Evolutionary conservation across 257 asterid species (phyloP), one percentile per base, ranked within the genome.

Genomic region (Penstemon davidsonii): DNA sequence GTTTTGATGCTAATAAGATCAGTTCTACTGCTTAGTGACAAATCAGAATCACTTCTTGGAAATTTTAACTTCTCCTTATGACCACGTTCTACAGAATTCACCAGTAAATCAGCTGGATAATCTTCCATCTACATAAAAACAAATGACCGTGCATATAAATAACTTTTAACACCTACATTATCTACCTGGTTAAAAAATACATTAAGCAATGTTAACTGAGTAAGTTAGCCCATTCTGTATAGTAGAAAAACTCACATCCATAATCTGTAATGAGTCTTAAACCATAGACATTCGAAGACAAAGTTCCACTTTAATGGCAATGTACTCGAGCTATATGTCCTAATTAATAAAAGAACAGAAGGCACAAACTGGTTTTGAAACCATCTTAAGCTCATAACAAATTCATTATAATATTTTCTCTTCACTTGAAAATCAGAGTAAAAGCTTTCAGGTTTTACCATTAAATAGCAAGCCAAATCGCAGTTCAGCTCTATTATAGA

Each of bases 81-180:
- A 59, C 66, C 60, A 62, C 73, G 82, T 72, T 82, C 84, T 19
- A 83, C 80, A 79, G 87, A 68, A 67, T 68, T 79, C 66, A 80
- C 85, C 80, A 77, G 77, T 55, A 81, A 72, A 82, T 82, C 91
- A 75, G 88, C 86, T 70, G 91, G 91, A 85, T 80, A 81, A 77
- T 85, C 97, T 81, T 90, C 93, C 82, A 81, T 74, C 97, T 90
- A 74, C 83, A 83, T 68, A 55, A 76, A 72, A 55, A 63, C 33
- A 73, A 69, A 67, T 54, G 52, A 53, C 45, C 53, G 62, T 15
- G 11, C 44, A 74, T 55, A 66, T 43, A 74, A 68, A 73, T 69
- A 81, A 68, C 70, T 25, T 66, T 60, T 33, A 63, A 56, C 38
- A 60, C 73, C 79, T 61, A 74, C 8, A 11, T 63, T 33, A 56